Evolutionary conservation across 257 asterid species (phyloP), one percentile per base, ranked within the genome.

Genomic region (Fraxinus excelsior): DNA sequence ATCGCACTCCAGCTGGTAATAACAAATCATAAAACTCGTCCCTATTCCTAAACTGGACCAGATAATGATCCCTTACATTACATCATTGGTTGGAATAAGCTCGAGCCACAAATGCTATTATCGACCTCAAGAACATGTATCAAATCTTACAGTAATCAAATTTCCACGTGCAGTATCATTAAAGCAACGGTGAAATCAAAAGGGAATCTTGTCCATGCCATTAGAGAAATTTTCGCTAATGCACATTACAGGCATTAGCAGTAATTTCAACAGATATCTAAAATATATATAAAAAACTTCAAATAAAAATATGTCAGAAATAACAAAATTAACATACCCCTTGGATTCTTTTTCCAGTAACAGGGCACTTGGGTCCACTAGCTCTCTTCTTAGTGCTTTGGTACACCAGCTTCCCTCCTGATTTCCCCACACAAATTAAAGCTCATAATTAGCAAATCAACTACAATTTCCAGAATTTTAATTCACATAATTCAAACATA

Each of bases 281-380:
- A 42, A 42, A 42, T 12, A 18, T 7, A n/a, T 9, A 19, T 56
- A n/a, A 56, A 5, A 56, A 21, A n/a, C 9, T 16, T 4, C 8
- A 18, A 7, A n/a, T 56, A 35, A 4, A 68, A 31, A 71, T 13
- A 19, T 13, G 51, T 49, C 25, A 19, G 44, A 53, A 75, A 64
- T 42, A 2, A 74, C 4, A 6, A 78, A 40, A 56, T 56, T 56
- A 29, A 70, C 77, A n/a, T 89, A 92, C 94, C 97, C 97, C 96
- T 86, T 92, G 96, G 80, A 92, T 92, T 78, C 96, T 89, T 79
- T 89, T 90, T 32, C 96, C 96, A 74, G 93, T 90, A 69, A 92
- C 97, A 7, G 97, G 94, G 64, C 97, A 92, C 75, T 90, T 92
- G 44, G 96, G 97, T 58, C 97, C 96, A 60, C 96, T 90, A 3